Evolutionary conservation across 2,329 filamentous ascomycete species (phyloP).

Genomic region (Teratosphaeria pseudoeucalypti): DNA sequence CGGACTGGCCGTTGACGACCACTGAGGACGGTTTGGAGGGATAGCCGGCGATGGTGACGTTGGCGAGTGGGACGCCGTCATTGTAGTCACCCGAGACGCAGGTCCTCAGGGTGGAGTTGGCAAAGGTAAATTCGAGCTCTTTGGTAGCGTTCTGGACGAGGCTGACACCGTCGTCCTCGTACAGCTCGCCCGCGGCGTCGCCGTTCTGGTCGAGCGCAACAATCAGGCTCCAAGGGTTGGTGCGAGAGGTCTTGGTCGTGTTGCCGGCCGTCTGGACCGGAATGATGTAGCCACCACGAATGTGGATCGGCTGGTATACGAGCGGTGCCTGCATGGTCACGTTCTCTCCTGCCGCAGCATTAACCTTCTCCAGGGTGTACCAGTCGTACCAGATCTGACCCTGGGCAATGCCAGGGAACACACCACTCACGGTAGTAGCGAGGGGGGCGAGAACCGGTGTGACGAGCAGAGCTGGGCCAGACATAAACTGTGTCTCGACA

Average conservation of each 20-base stretch:
- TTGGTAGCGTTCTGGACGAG: conserved; percentile 29
- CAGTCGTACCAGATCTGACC: conserved; percentile 65
- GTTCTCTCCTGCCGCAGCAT: conserved; percentile 26
- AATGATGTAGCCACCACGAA: conserved; percentile 15
- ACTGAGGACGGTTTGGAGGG: conserved; percentile 2
- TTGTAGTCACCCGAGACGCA: conserved; percentile 14
- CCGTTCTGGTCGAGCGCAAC: conserved; percentile 29
- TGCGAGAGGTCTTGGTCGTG: conserved; percentile 11
- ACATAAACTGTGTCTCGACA: conserved; percentile 60
- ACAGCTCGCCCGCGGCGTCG: conserved; percentile 49
- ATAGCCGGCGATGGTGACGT: conserved; percentile 20
- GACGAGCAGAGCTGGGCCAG: conserved; percentile 54
- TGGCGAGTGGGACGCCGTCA: conserved; percentile 15
- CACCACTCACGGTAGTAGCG: conserved; percentile 47
- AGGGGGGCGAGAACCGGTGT: conserved; percentile 55
- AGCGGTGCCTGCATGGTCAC: conserved; percentile 17
- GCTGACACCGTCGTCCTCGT: conserved; percentile 66
- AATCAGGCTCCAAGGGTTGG: conserved; percentile 14
- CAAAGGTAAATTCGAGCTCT: conserved; percentile 19
- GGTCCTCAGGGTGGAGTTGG: conserved; percentile 14
- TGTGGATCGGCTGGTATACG: conserved; percentile 16
- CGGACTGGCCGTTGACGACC: conserved; percentile 2
- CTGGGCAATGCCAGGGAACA: conserved; percentile 54
- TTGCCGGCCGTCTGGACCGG: conserved; percentile 13
- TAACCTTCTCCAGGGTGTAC: conserved; percentile 48